Percentiles rank a stretch among this genome's conserved stretches.
phyloP scores from a whole-genome alignment of 164 flowering plant genomes.

The Magnolia changhungtana region DNA sequence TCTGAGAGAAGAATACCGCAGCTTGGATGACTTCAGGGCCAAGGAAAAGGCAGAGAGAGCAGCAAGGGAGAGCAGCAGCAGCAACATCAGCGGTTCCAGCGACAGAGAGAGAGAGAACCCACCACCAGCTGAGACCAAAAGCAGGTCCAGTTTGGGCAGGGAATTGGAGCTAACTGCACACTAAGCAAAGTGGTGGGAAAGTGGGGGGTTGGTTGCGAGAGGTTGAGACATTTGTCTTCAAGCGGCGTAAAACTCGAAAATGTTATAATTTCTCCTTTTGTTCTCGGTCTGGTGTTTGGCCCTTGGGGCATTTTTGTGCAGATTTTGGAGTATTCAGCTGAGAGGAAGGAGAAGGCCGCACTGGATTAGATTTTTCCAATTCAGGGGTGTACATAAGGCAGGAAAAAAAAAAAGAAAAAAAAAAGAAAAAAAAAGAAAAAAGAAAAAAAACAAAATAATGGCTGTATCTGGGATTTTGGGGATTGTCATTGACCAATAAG shows the following conservation, averaged over 20 bases:
- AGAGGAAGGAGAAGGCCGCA: constrained; percentile 5
- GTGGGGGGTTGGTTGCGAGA: neutral
- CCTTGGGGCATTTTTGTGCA: constrained; percentile 22
- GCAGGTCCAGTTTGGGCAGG: constrained; percentile 21
- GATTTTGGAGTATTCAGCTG: constrained; percentile 26
- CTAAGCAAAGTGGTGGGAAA: neutral
- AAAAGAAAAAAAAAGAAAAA: neutral
- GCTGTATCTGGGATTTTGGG: constrained; percentile 20
- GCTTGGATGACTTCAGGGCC: constrained; percentile 72
- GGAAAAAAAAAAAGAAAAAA: neutral
- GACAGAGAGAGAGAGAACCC: constrained; percentile 12
- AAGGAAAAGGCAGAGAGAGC: constrained; percentile 40
- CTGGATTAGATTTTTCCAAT: constrained; percentile 9
- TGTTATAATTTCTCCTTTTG: constrained; percentile 1
- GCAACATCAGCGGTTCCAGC: neutral
- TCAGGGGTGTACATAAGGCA: constrained; percentile 21
- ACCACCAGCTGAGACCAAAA: constrained; percentile 14
- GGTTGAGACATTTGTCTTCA: neutral
- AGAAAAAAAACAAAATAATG: neutral
- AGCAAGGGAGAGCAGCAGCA: constrained; percentile 17
- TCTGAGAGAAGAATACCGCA: constrained; percentile 69
- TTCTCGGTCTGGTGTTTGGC: constrained; percentile 12
- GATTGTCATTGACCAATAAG: constrained; percentile 31
- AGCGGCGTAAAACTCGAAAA: constrained; percentile 1
- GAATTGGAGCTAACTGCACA: constrained; percentile 17